phyloP scores from a whole-genome alignment of 306 rosid genomes.

The Cicer pinnatifidum region DNA sequence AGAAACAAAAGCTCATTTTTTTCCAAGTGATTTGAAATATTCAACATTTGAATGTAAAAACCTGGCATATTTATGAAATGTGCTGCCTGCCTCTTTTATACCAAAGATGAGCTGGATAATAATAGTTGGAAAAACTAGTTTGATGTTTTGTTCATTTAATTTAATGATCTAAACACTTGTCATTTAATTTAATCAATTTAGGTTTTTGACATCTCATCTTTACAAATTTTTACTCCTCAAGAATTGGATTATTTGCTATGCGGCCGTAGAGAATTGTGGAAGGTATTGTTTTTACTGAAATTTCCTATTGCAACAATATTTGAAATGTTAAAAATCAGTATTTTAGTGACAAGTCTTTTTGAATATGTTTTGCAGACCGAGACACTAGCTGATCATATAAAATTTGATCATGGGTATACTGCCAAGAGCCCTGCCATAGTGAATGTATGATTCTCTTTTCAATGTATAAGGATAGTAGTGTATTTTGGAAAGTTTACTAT shows the following conservation, averaged over 20 bases:
- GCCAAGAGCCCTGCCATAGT: conserved; percentile 96
- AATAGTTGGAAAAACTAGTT: conserved; percentile 24
- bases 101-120: conserved; percentile 7
- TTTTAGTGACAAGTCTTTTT: not conserved
- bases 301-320: conserved; percentile 5
- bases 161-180: conserved; percentile 33
- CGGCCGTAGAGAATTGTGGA: conserved; percentile 97
- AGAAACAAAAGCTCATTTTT: not conserved
- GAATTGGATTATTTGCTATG: conserved; percentile 95
- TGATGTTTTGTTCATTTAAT: conserved; percentile 18
- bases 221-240: conserved; percentile 84
- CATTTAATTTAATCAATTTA: conserved; percentile 40
- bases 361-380: conserved; percentile 65
- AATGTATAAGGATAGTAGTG: conserved; percentile 1
- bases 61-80: not conserved
- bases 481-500: conserved; percentile 18
- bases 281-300: conserved; percentile 54
- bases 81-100: not conserved
- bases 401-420: conserved; percentile 96
- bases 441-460: conserved; percentile 61
- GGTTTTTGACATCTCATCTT: conserved; percentile 88
- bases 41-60: not conserved
- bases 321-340: conserved; percentile 7
- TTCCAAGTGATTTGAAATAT: not conserved
- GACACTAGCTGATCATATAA: conserved; percentile 89